Evolutionary conservation across 1,284 basidiomycete genomes (phyloP).

Genomic region (Fomitiporia mediterranea): DNA sequence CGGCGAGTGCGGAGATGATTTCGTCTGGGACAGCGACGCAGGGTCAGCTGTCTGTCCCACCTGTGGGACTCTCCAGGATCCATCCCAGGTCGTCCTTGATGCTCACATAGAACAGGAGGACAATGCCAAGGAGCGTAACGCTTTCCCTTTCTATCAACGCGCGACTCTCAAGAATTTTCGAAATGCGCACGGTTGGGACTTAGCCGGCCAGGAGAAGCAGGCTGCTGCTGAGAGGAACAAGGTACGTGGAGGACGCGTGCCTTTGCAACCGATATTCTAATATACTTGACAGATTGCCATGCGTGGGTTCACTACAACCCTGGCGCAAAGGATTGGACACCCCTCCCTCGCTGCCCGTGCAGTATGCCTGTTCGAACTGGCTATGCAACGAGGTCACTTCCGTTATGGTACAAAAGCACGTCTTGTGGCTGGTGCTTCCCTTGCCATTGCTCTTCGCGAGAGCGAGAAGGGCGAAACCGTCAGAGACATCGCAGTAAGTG

Average conservation of each 20-base stretch:
- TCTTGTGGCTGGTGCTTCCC: conserved; percentile 57
- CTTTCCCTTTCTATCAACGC: conserved; percentile 24
- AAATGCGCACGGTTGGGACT: conserved; percentile 45
- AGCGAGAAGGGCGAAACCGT: conserved; percentile 59
- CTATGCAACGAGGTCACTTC: conserved; percentile 49
- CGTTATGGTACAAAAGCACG: conserved; percentile 69
- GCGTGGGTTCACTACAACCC: conserved; percentile 51
- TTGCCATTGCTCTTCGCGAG: conserved; percentile 65
- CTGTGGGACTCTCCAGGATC: conserved; percentile 63
- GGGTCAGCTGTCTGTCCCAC: conserved; percentile 56
- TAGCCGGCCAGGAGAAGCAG: conserved; percentile 59
- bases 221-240: conserved; percentile 53
- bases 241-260: conserved; percentile 31
- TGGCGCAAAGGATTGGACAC: conserved; percentile 51
- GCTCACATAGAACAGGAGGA: conserved; percentile 37
- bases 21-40: conserved; percentile 50
- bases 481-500: conserved; percentile 56
- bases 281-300: conserved; percentile 48
- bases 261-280: background rate
- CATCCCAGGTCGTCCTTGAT: conserved; percentile 53
- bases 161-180: conserved; percentile 42
- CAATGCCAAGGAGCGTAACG: conserved; percentile 18
- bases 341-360: conserved; percentile 57
- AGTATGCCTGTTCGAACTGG: conserved; percentile 58
- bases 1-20: conserved; percentile 47